phyloP scores from a whole-genome alignment of 2,329 filamentous ascomycete genomes.

The Paradendryphiella salina region DNA sequence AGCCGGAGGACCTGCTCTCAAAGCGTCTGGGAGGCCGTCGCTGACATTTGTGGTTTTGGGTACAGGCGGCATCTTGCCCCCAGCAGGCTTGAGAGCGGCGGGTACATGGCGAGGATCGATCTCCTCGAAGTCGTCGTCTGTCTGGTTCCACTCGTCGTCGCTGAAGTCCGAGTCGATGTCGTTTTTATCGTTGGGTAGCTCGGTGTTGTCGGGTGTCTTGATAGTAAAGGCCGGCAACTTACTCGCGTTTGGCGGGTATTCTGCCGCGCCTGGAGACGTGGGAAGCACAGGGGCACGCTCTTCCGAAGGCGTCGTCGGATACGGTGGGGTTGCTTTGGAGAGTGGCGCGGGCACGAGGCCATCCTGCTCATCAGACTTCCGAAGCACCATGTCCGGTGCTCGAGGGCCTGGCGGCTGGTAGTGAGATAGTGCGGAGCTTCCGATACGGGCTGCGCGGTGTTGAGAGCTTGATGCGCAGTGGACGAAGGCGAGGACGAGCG shows the following conservation, averaged over 20 bases:
- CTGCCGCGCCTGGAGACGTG: conserved; percentile 19
- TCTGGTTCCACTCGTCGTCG: conserved; percentile 42
- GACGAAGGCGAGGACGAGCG: not conserved
- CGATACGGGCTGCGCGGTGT: not conserved
- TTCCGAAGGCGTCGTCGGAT: conserved; percentile 50
- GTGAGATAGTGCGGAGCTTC: not conserved
- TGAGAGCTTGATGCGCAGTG: not conserved
- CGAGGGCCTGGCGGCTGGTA: conserved; percentile 1
- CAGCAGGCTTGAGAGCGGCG: conserved; percentile 42
- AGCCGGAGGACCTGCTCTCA: conserved; percentile 39
- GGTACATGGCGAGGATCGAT: conserved; percentile 40
- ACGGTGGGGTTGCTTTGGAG: conserved; percentile 50
- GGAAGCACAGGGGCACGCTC: conserved; percentile 35
- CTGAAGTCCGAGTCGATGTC: conserved; percentile 38
- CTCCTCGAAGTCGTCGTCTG: conserved; percentile 43
- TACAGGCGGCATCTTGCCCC: conserved; percentile 32
- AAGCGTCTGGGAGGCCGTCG: conserved; percentile 32
- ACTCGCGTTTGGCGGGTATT: conserved; percentile 43
- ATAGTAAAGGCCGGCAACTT: conserved; percentile 48
- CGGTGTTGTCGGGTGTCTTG: conserved; percentile 34
- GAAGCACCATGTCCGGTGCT: conserved; percentile 50
- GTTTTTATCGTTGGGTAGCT: conserved; percentile 26
- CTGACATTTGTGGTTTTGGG: conserved; percentile 13
- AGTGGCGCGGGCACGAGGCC: conserved; percentile 48
- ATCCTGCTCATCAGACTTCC: conserved; percentile 46